These are phyloP conservation scores for Cubamyces lactineus DNA, from an alignment of 768 basidiomycete genomes.

Conservation along the genomic window DNA sequence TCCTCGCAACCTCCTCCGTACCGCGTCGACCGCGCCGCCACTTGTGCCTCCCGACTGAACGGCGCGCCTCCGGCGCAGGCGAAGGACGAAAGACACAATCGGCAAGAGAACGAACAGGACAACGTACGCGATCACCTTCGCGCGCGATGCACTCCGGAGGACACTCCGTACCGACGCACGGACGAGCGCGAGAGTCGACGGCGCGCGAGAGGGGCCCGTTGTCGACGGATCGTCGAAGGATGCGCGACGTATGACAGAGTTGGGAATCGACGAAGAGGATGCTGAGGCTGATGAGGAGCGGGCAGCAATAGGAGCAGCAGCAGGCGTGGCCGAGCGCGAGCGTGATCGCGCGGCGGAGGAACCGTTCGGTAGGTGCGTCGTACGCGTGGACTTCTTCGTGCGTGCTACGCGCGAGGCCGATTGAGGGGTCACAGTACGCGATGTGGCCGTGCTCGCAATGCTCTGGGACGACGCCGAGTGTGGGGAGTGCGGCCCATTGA, in stretches of 20 bases:
- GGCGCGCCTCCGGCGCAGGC: constrained; percentile 48
- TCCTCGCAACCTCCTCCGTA: constrained; percentile 55
- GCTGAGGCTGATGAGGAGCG: constrained; percentile 1
- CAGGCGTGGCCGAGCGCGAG: constrained; percentile 8
- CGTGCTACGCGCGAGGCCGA: constrained; percentile 19
- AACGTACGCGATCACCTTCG: constrained; percentile 51
- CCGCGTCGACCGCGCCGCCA: constrained; percentile 54
- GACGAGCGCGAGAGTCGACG: constrained; percentile 30
- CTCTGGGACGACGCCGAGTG: constrained; percentile 32
- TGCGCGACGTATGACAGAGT: constrained; percentile 20
- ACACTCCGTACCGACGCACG: constrained; percentile 32
- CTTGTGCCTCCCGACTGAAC: constrained; percentile 16
- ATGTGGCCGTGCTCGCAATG: constrained; percentile 30
- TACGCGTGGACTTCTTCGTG: constrained; percentile 17
- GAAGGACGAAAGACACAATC: constrained; percentile 50
- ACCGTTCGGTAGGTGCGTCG: background rate
- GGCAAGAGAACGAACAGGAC: constrained; percentile 47
- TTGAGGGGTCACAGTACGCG: constrained; percentile 29
- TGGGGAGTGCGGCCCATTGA: background rate
- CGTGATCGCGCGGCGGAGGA: constrained; percentile 7
- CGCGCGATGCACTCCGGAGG: constrained; percentile 51
- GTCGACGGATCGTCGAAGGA: constrained; percentile 20
- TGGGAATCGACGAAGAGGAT: constrained; percentile 7
- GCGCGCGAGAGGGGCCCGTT: constrained; percentile 19
- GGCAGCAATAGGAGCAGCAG: background rate